Conservation (phyloP, 305 asterid species). For the Lippia alba region DNA sequence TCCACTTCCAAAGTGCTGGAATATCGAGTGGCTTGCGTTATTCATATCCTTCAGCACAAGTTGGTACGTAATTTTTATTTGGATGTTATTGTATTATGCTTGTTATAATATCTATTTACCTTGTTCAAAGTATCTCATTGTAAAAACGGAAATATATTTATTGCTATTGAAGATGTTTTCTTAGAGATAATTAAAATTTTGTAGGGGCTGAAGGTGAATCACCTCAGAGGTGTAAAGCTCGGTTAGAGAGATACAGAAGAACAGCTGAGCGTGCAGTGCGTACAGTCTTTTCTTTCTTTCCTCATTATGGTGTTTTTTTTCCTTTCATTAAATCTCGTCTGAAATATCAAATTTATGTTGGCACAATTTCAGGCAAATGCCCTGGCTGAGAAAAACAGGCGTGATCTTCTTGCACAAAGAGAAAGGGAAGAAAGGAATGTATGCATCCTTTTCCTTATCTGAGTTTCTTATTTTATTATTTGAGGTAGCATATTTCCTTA, state of each 20-base stretch:
- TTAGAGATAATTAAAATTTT: slow-evolving; percentile 33
- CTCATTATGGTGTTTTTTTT: slow-evolving; percentile 17
- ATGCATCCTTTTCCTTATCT: slow-evolving; percentile 41
- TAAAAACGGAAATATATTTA: slow-evolving; percentile 19
- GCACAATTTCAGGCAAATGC: slow-evolving; percentile 82
- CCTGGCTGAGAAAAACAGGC: slow-evolving; percentile 92
- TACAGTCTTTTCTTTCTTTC: slow-evolving; percentile 35
- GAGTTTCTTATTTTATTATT: slow-evolving; percentile 33
- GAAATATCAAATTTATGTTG: slow-evolving; percentile 29
- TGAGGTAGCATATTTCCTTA: slow-evolving; percentile 41
- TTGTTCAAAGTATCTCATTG: slow-evolving; percentile 20
- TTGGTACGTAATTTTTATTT: slow-evolving; percentile 56
- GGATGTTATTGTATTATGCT: slow-evolving; percentile 17
- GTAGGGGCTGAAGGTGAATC: slow-evolving; percentile 88
- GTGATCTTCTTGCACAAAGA: slow-evolving; percentile 86
- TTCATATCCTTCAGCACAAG: slow-evolving; percentile 53
- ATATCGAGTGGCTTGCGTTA: slow-evolving; percentile 48
- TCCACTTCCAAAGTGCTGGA: slow-evolving; percentile 52
- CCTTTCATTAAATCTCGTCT: slow-evolving; percentile 16
- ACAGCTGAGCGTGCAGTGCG: slow-evolving; percentile 95
- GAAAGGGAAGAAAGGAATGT: slow-evolving; percentile 92
- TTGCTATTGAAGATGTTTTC: slow-evolving; percentile 35
- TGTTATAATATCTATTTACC: slow-evolving; percentile 18
- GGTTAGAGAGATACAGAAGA: slow-evolving; percentile 87
- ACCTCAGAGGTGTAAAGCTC: slow-evolving; percentile 90